Evolutionary conservation across 441 rosid species (phyloP), one percentile per base, ranked within the genome.

Genomic region (Pelargonium fulgidum): DNA sequence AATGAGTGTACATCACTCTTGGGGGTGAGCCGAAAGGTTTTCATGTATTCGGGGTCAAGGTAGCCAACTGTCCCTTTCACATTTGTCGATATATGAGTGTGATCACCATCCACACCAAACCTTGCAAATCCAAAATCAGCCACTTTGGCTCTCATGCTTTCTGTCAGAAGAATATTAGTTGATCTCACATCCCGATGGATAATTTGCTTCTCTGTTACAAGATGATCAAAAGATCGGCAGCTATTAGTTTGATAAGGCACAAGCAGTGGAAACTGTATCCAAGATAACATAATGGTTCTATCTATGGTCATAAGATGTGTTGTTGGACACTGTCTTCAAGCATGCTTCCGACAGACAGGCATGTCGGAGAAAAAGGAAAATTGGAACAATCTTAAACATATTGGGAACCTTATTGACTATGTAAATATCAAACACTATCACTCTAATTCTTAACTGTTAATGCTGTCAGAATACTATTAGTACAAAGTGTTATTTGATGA

Each of bases 21-120:
- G 7, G 91, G 70, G 2, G 97, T 91, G 79, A 93, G 96, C 52
- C 91, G 96, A 75, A 84, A 82, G 65, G 96, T 89, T 81, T 78
- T 87, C 99, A 93, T 93, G 76, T 93, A 93, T 78, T 89, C 97
- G 0, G 99, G 99, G 77, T 93, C 99, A 0, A 93, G 90, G 79
- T 93, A 93, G 70, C 99, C 97, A 59, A 93, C 82, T 16, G 99
- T 93, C 77, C 99, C 99, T 82, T 87, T 93, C 78, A 91, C 93
- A 81, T 85, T 82, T 47, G 99, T 93, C 62, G 91, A 83, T 50
- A 93, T 81, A 63, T 91, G 96, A 41, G 96, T 93, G 63, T 78
- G 76, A 65, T 91, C 91, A 3, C 89, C 10, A 65, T 91, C 97
- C 70, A 79, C 67, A 0, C 95, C 96, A 13, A 83, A 80, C 84